Conservation (phyloP, 192 early-diverging fungal genomes). For the Coemansia reversa region DNA sequence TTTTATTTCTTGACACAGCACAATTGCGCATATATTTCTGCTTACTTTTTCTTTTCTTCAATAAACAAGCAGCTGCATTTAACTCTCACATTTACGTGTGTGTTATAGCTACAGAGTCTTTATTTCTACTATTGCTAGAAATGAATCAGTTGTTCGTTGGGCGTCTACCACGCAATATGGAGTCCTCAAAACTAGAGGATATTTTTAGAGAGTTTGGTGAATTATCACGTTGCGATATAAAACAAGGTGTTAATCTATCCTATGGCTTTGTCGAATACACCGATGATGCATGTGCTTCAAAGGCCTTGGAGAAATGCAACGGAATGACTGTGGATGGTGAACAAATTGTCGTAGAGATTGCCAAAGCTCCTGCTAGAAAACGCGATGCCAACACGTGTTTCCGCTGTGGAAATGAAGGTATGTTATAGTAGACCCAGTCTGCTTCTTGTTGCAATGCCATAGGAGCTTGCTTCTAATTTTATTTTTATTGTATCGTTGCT, state of each 20-base stretch:
- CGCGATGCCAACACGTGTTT: constrained; percentile 45
- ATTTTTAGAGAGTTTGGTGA: constrained; percentile 44
- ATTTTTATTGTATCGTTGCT: not conserved
- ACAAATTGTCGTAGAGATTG: constrained; percentile 44
- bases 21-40: not conserved
- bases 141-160: constrained; percentile 47
- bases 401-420: constrained; percentile 50
- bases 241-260: constrained; percentile 22
- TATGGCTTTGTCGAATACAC: constrained; percentile 47
- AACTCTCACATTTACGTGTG: not conserved
- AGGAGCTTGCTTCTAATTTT: not conserved
- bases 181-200: constrained; percentile 25
- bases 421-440: constrained; percentile 1
- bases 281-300: constrained; percentile 8
- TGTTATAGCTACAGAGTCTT: not conserved
- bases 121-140: not conserved
- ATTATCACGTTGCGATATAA: constrained; percentile 45
- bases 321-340: constrained; percentile 35
- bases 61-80: not conserved
- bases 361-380: constrained; percentile 29
- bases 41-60: not conserved
- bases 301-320: constrained; percentile 32
- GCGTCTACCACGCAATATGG: constrained; percentile 32
- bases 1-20: not conserved
- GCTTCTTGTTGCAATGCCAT: not conserved